Percentiles rank a stretch among this genome's conserved stretches.
These are phyloP conservation scores for Nakaseomyces bracarensis DNA, from an alignment of 1,139 yeast species.

Conservation along the genomic window DNA sequence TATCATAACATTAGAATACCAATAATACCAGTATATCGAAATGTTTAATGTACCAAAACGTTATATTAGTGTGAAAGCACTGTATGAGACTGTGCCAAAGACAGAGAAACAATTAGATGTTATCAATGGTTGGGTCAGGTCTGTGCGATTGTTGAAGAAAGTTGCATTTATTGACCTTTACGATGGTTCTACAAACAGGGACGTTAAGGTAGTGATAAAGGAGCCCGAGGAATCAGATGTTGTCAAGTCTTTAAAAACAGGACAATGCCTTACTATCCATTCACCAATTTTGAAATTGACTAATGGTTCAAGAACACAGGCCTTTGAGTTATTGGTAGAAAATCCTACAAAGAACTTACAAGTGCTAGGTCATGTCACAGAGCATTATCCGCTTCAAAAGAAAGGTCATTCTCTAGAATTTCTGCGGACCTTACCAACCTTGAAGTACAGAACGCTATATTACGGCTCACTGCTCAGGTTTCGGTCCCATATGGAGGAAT, in stretches of 20 bases:
- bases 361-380: conserved; percentile 50
- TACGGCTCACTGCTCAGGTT: conserved; percentile 61
- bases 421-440: conserved; percentile 62
- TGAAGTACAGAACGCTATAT: conserved; percentile 66
- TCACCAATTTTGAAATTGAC: not conserved
- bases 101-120: conserved; percentile 9
- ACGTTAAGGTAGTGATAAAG: conserved; percentile 3
- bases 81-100: conserved; percentile 11
- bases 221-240: not conserved
- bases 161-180: conserved; percentile 70
- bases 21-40: too few species aligned
- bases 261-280: conserved; percentile 34
- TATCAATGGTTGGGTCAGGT: conserved; percentile 62
- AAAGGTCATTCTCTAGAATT: conserved; percentile 59
- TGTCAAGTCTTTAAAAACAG: conserved; percentile 32
- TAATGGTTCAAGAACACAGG: conserved; percentile 32
- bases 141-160: conserved; percentile 63
- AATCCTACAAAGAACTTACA: conserved; percentile 28
- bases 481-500: conserved; percentile 57
- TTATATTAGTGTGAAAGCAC: conserved; percentile 9
- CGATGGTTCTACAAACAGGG: conserved; percentile 54
- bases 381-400: conserved; percentile 74
- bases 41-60: not conserved
- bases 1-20: too few species aligned
- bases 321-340: conserved; percentile 39